Evolutionary conservation across 2,329 filamentous ascomycete genomes (phyloP), one percentile per base, ranked within the genome.

Genomic region (Fusarium mundagurra): DNA sequence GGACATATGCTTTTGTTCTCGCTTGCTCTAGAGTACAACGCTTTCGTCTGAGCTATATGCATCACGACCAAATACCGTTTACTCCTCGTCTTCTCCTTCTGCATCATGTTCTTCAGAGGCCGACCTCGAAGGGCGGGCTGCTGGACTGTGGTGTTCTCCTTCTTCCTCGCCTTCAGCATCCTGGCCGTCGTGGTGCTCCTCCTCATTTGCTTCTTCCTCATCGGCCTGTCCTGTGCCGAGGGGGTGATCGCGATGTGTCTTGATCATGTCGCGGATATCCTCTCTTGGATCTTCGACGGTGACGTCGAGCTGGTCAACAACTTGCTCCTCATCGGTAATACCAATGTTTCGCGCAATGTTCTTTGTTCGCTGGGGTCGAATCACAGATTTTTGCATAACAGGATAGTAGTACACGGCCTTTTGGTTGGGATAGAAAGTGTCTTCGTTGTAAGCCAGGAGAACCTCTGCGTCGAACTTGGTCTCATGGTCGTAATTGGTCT

Each of bases 371-470:
- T 91, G 90, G 36, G 89, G 90, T 50, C 90, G 86, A 76, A 93
- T 89, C 29, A 86, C 86, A 53, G 87, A 89, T 61, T 89, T 88
- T 81, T 92, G 90, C 82, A 92, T 88, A 71, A 93, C 86, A 8
- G 91, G 91, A 76, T 92, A 93, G 82, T 92, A 93, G 81, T 91
- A 92, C 18, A 88, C 89, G 12, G 87, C 91, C 80, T 89, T 89
- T 72, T 89, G 86, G 64, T 83, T 81, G 58, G 86, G 86, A 71
- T 87, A 85, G 55, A 82, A 77, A 31, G 82, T 86, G 71, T 88
- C 87, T 71, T 90, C 87, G 75, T 89, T 86, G 77, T 88, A 87
- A 6, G 89, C 86, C 34, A 93, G 82, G 64, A 92, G 86, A 39
- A 92, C 84, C 81, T 93, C 90, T 71, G 92, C 87, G 72, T 88